A percentile compares a stretch with the other conserved stretches of the same genome.
Conservation (phyloP, 352 stramenopile genomes). For the Blastocystis hominis region DNA sequence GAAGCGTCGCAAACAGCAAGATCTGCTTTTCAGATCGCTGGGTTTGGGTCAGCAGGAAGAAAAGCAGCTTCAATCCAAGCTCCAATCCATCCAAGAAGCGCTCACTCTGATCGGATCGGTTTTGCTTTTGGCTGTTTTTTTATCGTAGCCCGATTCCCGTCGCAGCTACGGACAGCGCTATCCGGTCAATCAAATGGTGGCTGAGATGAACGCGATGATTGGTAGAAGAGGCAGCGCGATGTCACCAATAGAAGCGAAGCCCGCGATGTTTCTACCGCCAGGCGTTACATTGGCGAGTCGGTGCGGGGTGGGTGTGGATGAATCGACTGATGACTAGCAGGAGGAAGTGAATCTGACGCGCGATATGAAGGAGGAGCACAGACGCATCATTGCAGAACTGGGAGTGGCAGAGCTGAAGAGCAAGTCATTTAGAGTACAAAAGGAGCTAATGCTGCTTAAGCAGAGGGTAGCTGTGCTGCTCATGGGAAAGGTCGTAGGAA, state of each 20-base stretch:
- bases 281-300: neutral
- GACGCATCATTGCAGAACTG: neutral
- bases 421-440: neutral
- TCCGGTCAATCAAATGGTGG: neutral
- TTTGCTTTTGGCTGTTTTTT: neutral
- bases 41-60: neutral
- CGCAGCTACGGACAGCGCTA: neutral
- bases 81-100: neutral
- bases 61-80: neutral
- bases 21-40: neutral
- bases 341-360: neutral
- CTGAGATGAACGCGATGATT: neutral
- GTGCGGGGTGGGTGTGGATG: neutral
- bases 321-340: neutral
- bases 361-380: constrained; percentile 4
- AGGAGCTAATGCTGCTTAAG: neutral
- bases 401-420: neutral
- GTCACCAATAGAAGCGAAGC: neutral
- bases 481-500: neutral
- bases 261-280: neutral
- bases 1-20: neutral
- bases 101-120: constrained; percentile 12
- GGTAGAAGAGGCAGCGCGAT: neutral
- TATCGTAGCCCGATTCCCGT: neutral
- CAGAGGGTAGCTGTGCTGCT: neutral